Evolutionary conservation across 805 yeast genomes (phyloP), one percentile per base, ranked within the genome.

Genomic region (Danielozyma ontarioensis): DNA sequence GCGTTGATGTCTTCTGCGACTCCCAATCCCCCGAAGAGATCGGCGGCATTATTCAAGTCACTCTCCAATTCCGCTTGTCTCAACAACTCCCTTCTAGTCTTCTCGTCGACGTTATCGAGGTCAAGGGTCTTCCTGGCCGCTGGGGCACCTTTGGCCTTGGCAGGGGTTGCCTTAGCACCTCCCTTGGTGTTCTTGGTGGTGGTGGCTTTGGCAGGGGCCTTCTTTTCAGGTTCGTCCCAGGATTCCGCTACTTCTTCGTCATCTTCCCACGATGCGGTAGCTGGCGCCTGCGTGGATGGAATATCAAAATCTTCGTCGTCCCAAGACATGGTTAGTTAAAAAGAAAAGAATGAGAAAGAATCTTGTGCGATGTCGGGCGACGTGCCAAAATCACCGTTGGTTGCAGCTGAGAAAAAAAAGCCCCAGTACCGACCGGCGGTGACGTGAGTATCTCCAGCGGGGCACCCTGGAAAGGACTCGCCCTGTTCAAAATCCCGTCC

Each of bases 231-330:
- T 35, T 62, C 80, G 48, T 90, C 97, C 97, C 97, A 90, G 10
- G 95, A 83, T 40, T 77, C 97, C 41, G 62, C 55, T 32, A 83
- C 59, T n/a, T 84, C 80, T 31, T 83, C 93, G 42, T 79, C 89
- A 41, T 82, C 93, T 57, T 87, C 95, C 86, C 95, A 85, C 25
- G 85, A 76, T 31, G 76, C 80, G 37, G 78, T 72, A 22, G 74
- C 74, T 13, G 73, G 74, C 31, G 72, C 68, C 25, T 36, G 39
- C 24, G 55, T 37, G 29, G 78, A 60, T 27, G 87, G 78, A 41
- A 82, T 77, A 36, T 79, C 90, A 56, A 85, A 83, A 53, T 84
- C 95, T 67, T 88, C 96, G 77, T 87, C 95, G 74, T 87, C 96
- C 75, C 78, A 70, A 36, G 75, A 68, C 62, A 64, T 77, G 11